Percentiles rank a stretch among this genome's conserved stretches.
phyloP scores from a whole-genome alignment of 2,329 filamentous ascomycete species.

The Leptoxyphium fumago region DNA sequence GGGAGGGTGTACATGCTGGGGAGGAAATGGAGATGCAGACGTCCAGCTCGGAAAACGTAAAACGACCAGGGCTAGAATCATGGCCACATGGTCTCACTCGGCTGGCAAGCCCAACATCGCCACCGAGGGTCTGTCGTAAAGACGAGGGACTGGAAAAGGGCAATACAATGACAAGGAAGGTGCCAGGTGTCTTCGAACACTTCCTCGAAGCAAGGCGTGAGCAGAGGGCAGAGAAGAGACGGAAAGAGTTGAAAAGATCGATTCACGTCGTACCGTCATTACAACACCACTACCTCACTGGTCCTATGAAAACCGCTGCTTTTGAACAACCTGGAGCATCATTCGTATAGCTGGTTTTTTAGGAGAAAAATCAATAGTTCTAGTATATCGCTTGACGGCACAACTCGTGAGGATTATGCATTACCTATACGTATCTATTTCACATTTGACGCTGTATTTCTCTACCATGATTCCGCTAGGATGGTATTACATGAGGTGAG shows the following conservation, averaged over 20 bases:
- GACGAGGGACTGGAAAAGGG: neutral
- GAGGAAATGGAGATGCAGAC: neutral
- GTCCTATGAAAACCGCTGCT: too few relatives aligned
- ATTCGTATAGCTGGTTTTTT: too few relatives aligned
- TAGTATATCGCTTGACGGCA: too few relatives aligned
- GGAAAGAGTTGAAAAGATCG: constrained; percentile 18
- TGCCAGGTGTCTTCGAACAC: neutral
- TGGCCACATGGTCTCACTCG: neutral
- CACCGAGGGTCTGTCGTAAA: neutral
- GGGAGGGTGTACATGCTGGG: neutral
- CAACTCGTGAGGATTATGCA: too few relatives aligned
- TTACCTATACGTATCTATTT: too few relatives aligned
- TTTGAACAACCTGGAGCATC: too few relatives aligned
- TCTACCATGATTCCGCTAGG: too few relatives aligned
- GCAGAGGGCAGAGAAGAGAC: constrained; percentile 14
- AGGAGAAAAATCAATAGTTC: too few relatives aligned
- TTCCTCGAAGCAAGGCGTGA: constrained; percentile 1
- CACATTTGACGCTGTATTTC: too few relatives aligned
- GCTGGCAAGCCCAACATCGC: neutral
- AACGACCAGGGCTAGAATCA: neutral
- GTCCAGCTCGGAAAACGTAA: neutral
- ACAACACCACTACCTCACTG: too few relatives aligned
- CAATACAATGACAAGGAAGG: neutral
- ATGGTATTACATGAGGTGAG: too few relatives aligned
- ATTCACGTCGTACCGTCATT: constrained; percentile 15